Evolutionary conservation across 306 rosid genomes (phyloP), one percentile per base, ranked within the genome.

Genomic region (Calophaca sinica): DNA sequence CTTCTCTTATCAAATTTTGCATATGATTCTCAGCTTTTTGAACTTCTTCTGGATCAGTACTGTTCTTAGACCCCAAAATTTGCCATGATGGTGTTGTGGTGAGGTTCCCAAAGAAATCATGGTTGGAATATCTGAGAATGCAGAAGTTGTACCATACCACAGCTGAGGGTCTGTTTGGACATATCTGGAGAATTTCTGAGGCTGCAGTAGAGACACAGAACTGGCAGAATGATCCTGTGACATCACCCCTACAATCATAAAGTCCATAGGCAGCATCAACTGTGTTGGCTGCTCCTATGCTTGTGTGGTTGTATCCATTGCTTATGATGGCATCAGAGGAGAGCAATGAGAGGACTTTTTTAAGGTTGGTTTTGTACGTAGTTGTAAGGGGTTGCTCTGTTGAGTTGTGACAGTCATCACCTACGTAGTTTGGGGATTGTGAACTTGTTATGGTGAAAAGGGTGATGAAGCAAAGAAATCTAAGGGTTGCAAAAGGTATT

Each of bases 201-300:
- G 79, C 72, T 2, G 82, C 86, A 10, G 68, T 77, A 9, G 80
- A 77, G 42, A 82, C 82, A 61, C 86, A 82, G 65, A 82, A 82
- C 66, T 82, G 86, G 66, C 86, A 82, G 38, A 65, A 66, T 12
- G 35, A 0, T 33, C 63, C 67, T 1, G 50, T 35, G 8, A 78
- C 69, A 68, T 82, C 86, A 55, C 26, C 82, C 86, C 86, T 68
- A 45, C 86, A 82, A 49, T 77, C 82, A 68, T 77, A 82, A 68
- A 82, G 80, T 13, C 73, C 86, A 45, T 82, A 82, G 5, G 73
- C 63, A 1, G 35, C 62, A 61, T 82, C 77, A 31, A 0, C 28
- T 1, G 39, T 50, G 38, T 10, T 68, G 26, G 26, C 26, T 1
- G 3, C 73, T 31, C 79, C 85, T 33, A 69, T 36, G 51, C 6